These are phyloP conservation scores for Coniferiporia weirii DNA, from an alignment of 1,284 basidiomycete species.

Conservation along the genomic window DNA sequence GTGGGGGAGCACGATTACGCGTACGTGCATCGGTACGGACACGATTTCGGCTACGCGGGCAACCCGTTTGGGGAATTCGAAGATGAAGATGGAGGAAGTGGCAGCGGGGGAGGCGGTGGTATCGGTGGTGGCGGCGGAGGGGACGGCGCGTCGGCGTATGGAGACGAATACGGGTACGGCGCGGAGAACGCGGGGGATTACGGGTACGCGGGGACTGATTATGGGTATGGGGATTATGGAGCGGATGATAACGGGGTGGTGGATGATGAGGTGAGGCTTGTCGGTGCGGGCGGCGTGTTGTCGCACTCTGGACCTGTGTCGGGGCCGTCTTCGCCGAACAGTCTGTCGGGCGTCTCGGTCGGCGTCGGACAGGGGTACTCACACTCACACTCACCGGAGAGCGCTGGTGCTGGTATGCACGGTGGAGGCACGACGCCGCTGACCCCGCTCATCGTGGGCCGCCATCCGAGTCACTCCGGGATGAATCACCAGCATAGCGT, in stretches of 20 bases:
- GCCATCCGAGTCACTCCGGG: neutral
- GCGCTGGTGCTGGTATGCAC: neutral
- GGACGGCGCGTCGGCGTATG: neutral
- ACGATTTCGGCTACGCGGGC: too few species aligned
- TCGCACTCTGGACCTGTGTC: slow-evolving; percentile 10
- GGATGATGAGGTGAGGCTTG: slow-evolving; percentile 10
- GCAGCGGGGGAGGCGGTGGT: too few species aligned
- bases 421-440: neutral
- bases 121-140: too few species aligned
- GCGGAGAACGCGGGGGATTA: slow-evolving; percentile 1
- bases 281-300: slow-evolving; percentile 14
- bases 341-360: slow-evolving; percentile 14
- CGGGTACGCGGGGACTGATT: slow-evolving; percentile 6
- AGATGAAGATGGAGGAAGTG: too few species aligned
- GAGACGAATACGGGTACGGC: slow-evolving; percentile 9
- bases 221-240: slow-evolving; percentile 3
- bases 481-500: slow-evolving; percentile 1
- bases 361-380: neutral
- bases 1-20: too few species aligned
- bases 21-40: too few species aligned
- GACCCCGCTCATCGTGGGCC: neutral
- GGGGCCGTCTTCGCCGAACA: slow-evolving; percentile 14
- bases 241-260: slow-evolving; percentile 1
- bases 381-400: too few species aligned
- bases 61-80: too few species aligned